Conservation (phyloP, 2,329 filamentous ascomycete genomes). For the Lachnellula subtilissima region DNA sequence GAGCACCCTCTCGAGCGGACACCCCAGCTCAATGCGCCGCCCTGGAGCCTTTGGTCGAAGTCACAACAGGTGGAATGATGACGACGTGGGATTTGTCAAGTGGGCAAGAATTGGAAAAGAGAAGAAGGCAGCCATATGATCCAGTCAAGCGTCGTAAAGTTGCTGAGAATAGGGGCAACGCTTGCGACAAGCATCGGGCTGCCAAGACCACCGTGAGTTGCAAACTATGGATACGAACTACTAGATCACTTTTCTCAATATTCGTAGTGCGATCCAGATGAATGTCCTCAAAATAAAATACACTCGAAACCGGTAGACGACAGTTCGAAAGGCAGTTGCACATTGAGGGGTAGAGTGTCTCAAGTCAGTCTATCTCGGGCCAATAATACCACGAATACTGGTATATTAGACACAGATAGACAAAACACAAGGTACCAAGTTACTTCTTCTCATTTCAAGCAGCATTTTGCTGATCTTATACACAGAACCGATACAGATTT, state of each 20-base stretch:
- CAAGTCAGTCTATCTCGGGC: background rate
- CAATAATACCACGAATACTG: background rate
- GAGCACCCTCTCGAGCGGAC: background rate
- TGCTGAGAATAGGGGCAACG: slow-evolving; percentile 19
- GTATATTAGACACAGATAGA: background rate
- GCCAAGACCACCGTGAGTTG: slow-evolving; percentile 16
- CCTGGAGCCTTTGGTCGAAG: background rate
- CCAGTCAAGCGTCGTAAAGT: slow-evolving; percentile 18
- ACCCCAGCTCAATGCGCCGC: background rate
- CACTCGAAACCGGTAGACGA: slow-evolving; percentile 3
- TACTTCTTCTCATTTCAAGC: background rate
- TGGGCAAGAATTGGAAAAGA: slow-evolving; percentile 17
- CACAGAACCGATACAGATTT: background rate
- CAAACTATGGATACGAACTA: background rate
- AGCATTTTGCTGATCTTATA: background rate
- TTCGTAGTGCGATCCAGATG: slow-evolving; percentile 11
- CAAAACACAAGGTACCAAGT: background rate
- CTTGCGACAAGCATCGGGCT: slow-evolving; percentile 18
- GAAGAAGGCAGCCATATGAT: slow-evolving; percentile 17
- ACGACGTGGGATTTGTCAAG: slow-evolving; percentile 17
- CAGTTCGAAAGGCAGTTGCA: background rate
- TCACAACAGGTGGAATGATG: slow-evolving; percentile 8
- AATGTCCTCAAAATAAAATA: slow-evolving; percentile 16
- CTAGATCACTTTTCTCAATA: slow-evolving; percentile 1
- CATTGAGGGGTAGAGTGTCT: background rate